Conservation (phyloP, 257 asterid genomes). For the Solanum corneliomulleri region DNA sequence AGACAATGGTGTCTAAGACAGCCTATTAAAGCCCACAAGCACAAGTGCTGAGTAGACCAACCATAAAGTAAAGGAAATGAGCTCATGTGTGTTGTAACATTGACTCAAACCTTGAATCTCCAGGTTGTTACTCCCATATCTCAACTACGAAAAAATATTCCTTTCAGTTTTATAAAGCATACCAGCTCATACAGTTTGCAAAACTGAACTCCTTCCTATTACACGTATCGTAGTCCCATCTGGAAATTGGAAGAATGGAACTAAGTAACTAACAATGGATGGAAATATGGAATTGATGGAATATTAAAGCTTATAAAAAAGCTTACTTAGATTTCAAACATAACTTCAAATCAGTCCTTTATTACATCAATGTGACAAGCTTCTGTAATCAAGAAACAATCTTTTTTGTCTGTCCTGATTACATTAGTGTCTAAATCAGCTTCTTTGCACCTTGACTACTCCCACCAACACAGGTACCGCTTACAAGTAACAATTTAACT, state of each 20-base stretch:
- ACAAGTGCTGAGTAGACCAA: background rate
- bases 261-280: background rate
- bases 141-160: background rate
- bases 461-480: background rate
- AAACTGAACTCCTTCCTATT: background rate
- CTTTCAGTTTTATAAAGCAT: background rate
- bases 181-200: background rate
- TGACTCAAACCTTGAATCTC: background rate
- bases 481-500: background rate
- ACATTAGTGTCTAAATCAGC: background rate
- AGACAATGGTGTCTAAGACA: background rate
- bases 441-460: background rate
- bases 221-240: background rate
- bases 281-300: background rate
- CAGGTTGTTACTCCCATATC: background rate
- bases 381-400: background rate
- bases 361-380: background rate
- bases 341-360: background rate
- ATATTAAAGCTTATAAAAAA: background rate
- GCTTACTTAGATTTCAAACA: background rate
- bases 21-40: background rate
- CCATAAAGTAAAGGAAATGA: background rate
- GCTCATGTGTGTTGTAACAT: background rate
- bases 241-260: background rate
- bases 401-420: background rate